These are phyloP conservation scores for Colletotrichum liaoningense DNA, from an alignment of 2,329 filamentous ascomycete genomes.

Conservation along the genomic window DNA sequence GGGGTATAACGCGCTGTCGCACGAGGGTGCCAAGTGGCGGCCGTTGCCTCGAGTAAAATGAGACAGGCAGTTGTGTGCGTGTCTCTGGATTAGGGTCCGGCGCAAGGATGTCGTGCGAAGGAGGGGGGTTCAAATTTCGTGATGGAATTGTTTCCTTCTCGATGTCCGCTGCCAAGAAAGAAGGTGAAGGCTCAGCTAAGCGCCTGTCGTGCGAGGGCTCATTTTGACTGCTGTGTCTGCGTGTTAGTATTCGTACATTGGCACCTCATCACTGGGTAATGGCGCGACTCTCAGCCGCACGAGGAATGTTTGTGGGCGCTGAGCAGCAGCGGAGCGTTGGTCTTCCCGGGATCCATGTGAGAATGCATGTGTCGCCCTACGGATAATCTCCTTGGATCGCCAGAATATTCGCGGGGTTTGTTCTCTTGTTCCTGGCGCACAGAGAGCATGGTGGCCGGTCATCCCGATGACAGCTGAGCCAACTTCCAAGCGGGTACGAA, in stretches of 20 bases:
- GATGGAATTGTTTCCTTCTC: neutral
- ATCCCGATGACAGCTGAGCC: neutral
- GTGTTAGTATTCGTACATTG: neutral
- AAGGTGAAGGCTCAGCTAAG: neutral
- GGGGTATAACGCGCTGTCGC: constrained; percentile 10
- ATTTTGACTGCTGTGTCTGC: constrained; percentile 7
- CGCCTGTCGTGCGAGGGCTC: constrained; percentile 22
- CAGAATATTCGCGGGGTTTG: neutral
- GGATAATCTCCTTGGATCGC: constrained; percentile 4
- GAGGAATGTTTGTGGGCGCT: neutral
- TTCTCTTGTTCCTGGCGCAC: constrained; percentile 9
- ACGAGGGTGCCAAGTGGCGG: constrained; percentile 17
- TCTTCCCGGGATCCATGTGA: constrained; percentile 1
- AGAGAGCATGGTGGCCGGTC: neutral
- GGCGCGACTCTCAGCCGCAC: neutral
- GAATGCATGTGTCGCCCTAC: neutral
- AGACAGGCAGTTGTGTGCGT: neutral
- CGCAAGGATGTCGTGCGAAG: constrained; percentile 10
- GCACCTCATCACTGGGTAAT: neutral
- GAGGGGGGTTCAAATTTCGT: constrained; percentile 3
- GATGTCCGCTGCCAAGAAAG: neutral
- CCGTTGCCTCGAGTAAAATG: constrained; percentile 29
- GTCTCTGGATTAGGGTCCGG: neutral
- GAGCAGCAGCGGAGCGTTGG: neutral
- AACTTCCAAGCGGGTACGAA: neutral